phyloP scores from a whole-genome alignment of 768 basidiomycete genomes.

The Filobasidium floriforme region DNA sequence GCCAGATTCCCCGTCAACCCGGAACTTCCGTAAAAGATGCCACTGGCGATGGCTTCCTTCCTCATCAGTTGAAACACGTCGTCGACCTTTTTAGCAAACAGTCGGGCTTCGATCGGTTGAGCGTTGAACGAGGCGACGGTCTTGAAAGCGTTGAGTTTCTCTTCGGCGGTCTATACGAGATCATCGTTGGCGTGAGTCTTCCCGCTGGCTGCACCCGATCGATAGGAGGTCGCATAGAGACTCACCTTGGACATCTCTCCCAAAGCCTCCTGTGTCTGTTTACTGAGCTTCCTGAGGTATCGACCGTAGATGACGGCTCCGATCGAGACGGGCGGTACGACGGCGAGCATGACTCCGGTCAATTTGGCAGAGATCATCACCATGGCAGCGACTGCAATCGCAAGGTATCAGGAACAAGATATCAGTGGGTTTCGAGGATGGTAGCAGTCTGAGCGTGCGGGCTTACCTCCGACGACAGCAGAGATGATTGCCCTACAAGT shows the following conservation, averaged over 20 bases:
- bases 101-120: slow-evolving; percentile 61
- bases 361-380: slow-evolving; percentile 71
- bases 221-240: background rate
- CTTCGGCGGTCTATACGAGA: slow-evolving; percentile 63
- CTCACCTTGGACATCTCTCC: slow-evolving; percentile 81
- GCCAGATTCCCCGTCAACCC: slow-evolving; percentile 91
- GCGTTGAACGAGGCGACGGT: slow-evolving; percentile 50
- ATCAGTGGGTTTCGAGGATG: background rate
- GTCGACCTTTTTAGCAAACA: slow-evolving; percentile 60
- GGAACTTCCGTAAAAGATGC: slow-evolving; percentile 73
- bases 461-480: slow-evolving; percentile 83
- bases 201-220: no score
- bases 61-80: slow-evolving; percentile 65
- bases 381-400: slow-evolving; percentile 74
- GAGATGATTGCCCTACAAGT: slow-evolving; percentile 67
- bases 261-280: slow-evolving; percentile 84
- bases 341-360: slow-evolving; percentile 82
- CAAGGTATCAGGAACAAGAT: background rate
- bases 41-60: slow-evolving; percentile 81
- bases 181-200: background rate
- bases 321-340: slow-evolving; percentile 63
- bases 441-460: background rate
- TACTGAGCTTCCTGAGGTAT: slow-evolving; percentile 83
- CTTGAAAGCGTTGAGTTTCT: slow-evolving; percentile 88
- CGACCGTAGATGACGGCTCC: slow-evolving; percentile 74